A percentile compares a stretch with the other conserved stretches of the same genome.
Conservation (phyloP, 768 basidiomycete genomes). For the Mycena capillaripes region DNA sequence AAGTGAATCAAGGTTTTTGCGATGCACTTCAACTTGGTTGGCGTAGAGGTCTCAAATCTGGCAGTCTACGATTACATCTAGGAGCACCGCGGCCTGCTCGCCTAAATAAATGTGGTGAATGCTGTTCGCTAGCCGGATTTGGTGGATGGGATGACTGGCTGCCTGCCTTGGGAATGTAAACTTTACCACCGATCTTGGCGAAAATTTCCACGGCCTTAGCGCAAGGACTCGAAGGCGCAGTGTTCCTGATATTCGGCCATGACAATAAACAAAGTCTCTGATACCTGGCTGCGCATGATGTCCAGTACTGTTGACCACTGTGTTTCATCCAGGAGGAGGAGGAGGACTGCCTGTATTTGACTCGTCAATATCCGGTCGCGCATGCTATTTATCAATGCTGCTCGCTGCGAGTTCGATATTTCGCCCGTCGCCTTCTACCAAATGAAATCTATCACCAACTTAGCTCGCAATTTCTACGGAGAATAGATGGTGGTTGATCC, state of each 20-base stretch:
- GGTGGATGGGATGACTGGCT: neutral
- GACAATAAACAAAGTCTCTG: neutral
- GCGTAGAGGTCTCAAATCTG: neutral
- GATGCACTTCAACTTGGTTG: neutral
- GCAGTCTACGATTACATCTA: neutral
- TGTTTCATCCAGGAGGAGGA: too few species aligned
- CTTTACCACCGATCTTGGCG: neutral
- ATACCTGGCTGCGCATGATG: neutral
- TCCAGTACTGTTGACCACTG: neutral
- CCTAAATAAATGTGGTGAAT: neutral
- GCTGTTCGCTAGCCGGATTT: neutral
- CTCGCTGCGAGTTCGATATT: too few species aligned
- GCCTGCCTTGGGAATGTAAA: neutral
- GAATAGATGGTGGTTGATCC: neutral
- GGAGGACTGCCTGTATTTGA: too few species aligned
- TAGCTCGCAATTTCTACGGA: neutral
- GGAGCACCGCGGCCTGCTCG: neutral
- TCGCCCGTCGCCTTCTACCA: neutral
- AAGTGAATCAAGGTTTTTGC: too few species aligned
- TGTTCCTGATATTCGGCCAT: neutral
- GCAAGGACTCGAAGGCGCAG: neutral
- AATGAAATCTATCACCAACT: neutral
- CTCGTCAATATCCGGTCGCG: too few species aligned
- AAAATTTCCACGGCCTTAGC: constrained; percentile 1
- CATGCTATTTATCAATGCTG: too few species aligned